A percentile compares a stretch with the other conserved stretches of the same genome.
phyloP scores from a whole-genome alignment of 2,329 filamentous ascomycete species.

The Parascedosporium putredinis region DNA sequence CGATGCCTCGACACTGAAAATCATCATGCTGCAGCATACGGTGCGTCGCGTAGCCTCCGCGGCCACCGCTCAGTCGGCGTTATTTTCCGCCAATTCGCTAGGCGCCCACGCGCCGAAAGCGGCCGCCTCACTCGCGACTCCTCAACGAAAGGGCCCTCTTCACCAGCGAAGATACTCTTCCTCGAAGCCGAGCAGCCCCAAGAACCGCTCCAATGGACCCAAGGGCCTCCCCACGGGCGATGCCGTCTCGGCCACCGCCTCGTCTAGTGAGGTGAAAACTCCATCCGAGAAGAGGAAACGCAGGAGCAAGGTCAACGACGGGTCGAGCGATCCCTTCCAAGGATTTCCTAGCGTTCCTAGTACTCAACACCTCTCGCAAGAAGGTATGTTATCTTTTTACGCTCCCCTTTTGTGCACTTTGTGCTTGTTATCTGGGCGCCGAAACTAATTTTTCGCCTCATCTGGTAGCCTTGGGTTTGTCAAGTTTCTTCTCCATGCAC shows the following conservation, averaged over 20 bases:
- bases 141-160: conserved; percentile 12
- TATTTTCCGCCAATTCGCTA: conserved; percentile 26
- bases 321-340: conserved; percentile 33
- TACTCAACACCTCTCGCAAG: conserved; percentile 60
- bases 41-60: conserved; percentile 43
- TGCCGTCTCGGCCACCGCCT: conserved; percentile 36
- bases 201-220: conserved; percentile 32
- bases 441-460: not conserved
- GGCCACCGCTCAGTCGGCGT: conserved; percentile 28
- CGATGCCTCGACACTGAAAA: conserved; percentile 1
- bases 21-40: conserved; percentile 43
- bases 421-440: not conserved
- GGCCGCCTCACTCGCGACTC: conserved; percentile 21
- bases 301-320: conserved; percentile 42
- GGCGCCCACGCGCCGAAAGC: conserved; percentile 29
- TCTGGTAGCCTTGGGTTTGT: conserved; percentile 68
- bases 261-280: conserved; percentile 32
- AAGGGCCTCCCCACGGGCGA: conserved; percentile 38
- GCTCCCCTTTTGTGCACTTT: not conserved
- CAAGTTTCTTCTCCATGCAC: conserved; percentile 92
- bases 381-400: conserved; percentile 50
- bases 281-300: conserved; percentile 45
- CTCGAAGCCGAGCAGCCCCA: conserved; percentile 52
- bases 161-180: conserved; percentile 49
- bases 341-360: conserved; percentile 65